Percentiles rank a stretch among this genome's conserved stretches.
phyloP scores from a whole-genome alignment of 345 rosid species.

The Chamaenerion angustifolium region DNA sequence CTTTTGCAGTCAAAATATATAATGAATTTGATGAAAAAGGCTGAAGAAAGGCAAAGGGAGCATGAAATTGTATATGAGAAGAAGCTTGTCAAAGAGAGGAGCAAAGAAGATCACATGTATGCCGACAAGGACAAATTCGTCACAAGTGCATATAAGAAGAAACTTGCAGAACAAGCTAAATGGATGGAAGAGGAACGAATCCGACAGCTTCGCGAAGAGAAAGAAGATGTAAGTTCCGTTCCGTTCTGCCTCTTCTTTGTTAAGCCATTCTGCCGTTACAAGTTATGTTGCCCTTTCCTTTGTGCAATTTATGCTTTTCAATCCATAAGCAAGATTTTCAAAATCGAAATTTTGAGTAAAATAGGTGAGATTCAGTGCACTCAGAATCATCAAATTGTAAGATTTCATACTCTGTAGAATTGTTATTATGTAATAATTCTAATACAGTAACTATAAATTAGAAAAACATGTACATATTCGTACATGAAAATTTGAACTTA shows the following conservation, averaged over 20 bases:
- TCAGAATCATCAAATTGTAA: too few species aligned
- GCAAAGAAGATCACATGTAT: conserved; percentile 66
- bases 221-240: conserved; percentile 59
- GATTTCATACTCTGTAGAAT: too few species aligned
- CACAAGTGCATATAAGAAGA: conserved; percentile 62
- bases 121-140: conserved; percentile 78
- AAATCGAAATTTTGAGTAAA: too few species aligned
- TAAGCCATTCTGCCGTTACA: not conserved
- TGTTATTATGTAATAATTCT: too few species aligned
- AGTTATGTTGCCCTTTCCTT: not conserved
- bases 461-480: too few species aligned
- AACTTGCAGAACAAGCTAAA: conserved; percentile 74
- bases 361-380: too few species aligned
- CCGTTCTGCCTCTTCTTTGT: not conserved
- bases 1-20: conserved; percentile 66
- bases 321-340: too few species aligned
- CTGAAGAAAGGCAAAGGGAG: conserved; percentile 52
- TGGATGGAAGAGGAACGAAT: conserved; percentile 65
- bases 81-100: conserved; percentile 81
- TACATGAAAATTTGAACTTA: too few species aligned
- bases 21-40: conserved; percentile 44
- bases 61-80: conserved; percentile 69
- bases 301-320: too few species aligned
- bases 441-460: too few species aligned
- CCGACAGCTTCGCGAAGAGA: conserved; percentile 67